phyloP scores from a whole-genome alignment of 495 filamentous ascomycete genomes.

The Hamigera avellanea region DNA sequence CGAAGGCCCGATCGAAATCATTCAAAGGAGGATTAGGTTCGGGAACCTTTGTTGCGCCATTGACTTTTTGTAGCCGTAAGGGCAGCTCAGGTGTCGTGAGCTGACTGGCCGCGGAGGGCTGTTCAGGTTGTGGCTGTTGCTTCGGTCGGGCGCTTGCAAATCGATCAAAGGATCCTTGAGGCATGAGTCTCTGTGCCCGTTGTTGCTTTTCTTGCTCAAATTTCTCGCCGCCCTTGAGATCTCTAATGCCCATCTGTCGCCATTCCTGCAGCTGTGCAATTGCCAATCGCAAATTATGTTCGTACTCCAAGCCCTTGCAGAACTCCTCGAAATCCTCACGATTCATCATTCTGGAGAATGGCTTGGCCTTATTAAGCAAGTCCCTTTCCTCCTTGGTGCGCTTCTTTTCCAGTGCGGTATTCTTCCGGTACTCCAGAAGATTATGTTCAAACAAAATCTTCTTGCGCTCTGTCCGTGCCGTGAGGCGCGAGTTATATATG shows the following conservation, averaged over 20 bases:
- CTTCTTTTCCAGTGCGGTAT: slow-evolving; percentile 80
- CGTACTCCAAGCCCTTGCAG: slow-evolving; percentile 71
- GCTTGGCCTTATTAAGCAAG: slow-evolving; percentile 82
- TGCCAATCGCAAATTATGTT: slow-evolving; percentile 81
- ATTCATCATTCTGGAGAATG: slow-evolving; percentile 95
- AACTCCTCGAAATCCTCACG: slow-evolving; percentile 80
- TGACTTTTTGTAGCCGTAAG: slow-evolving; percentile 39
- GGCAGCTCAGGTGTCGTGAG: slow-evolving; percentile 69
- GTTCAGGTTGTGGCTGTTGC: slow-evolving; percentile 49
- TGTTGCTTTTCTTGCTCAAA: slow-evolving; percentile 85
- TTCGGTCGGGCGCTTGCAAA: slow-evolving; percentile 49
- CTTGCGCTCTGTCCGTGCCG: slow-evolving; percentile 86
- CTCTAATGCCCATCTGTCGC: slow-evolving; percentile 71
- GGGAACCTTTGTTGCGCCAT: slow-evolving; percentile 18
- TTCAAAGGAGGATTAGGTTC: slow-evolving; percentile 26
- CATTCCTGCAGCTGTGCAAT: slow-evolving; percentile 90
- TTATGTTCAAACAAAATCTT: slow-evolving; percentile 94
- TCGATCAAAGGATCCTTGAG: slow-evolving; percentile 70
- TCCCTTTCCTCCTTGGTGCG: slow-evolving; percentile 91
- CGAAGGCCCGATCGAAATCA: slow-evolving; percentile 32
- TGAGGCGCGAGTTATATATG: slow-evolving; percentile 91
- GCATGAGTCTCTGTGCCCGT: slow-evolving; percentile 56
- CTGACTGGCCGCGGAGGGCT: slow-evolving; percentile 55
- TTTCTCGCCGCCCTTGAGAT: slow-evolving; percentile 79
- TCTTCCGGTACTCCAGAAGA: slow-evolving; percentile 84